A percentile compares a stretch with the other conserved stretches of the same genome.
phyloP scores from a whole-genome alignment of 345 rosid genomes.

The Populus deltoides region DNA sequence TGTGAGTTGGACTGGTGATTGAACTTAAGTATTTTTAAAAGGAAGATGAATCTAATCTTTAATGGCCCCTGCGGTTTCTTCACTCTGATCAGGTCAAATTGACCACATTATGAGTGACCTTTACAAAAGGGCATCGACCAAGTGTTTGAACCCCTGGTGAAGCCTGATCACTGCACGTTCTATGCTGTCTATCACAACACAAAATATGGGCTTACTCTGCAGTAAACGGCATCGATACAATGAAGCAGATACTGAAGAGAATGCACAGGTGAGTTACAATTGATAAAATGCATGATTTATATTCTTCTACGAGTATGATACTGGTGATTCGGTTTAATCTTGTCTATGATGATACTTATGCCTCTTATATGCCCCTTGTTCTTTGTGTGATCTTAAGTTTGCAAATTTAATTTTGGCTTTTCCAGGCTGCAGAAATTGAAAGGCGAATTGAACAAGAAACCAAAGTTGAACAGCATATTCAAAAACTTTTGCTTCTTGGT shows the following conservation, averaged over 20 bases:
- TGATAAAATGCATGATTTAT: constrained; percentile 1
- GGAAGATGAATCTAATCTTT: constrained; percentile 8
- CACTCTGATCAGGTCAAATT: constrained; percentile 22
- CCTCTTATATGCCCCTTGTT: not conserved
- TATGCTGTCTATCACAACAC: constrained; percentile 44
- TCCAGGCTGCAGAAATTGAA: constrained; percentile 86
- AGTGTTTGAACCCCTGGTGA: constrained; percentile 13
- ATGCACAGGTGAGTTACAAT: constrained; percentile 57
- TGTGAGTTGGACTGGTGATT: not conserved
- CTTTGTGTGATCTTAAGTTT: not conserved
- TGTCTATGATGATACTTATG: not conserved
- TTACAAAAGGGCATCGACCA: constrained; percentile 21
- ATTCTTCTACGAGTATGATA: not conserved
- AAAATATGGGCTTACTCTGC: constrained; percentile 81
- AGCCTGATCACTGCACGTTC: constrained; percentile 37
- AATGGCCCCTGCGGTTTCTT: not conserved
- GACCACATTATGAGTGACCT: constrained; percentile 22
- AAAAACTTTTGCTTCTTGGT: constrained; percentile 94
- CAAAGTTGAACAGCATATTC: constrained; percentile 90
- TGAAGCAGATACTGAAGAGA: constrained; percentile 76
- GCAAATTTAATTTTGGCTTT: constrained; percentile 13
- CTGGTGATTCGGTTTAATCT: not conserved
- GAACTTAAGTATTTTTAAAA: constrained; percentile 2
- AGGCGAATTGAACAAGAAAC: constrained; percentile 94
- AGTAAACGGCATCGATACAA: constrained; percentile 57